phyloP scores from a whole-genome alignment of 1,139 yeast species.

The Diutina siamensis region DNA sequence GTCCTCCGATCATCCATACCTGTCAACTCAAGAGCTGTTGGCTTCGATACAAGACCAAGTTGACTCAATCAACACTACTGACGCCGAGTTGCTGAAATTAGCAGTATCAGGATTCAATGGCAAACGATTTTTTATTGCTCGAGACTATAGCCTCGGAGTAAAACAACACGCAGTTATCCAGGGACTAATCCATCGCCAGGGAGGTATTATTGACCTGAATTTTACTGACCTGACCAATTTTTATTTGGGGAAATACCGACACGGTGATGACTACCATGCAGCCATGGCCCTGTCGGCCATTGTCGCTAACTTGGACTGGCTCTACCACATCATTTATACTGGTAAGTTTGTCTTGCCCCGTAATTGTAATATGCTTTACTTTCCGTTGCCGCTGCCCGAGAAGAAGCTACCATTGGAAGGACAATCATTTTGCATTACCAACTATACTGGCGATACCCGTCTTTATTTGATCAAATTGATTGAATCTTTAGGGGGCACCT shows the following conservation, averaged over 20 bases:
- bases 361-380: conserved; percentile 17
- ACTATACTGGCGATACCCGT: conserved; percentile 79
- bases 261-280: conserved; percentile 36
- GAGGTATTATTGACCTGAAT: conserved; percentile 17
- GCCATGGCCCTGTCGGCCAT: conserved; percentile 16
- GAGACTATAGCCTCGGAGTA: conserved; percentile 25
- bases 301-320: conserved; percentile 68
- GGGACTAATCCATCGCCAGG: conserved; percentile 20
- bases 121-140: conserved; percentile 20
- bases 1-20: not conserved
- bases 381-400: conserved; percentile 63
- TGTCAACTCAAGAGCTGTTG: conserved; percentile 11
- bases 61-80: conserved; percentile 2
- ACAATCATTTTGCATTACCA: conserved; percentile 54
- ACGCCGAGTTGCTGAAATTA: not conserved
- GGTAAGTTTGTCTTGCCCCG: conserved; percentile 48
- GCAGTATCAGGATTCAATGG: conserved; percentile 10
- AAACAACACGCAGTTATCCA: conserved; percentile 17
- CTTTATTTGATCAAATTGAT: conserved; percentile 57
- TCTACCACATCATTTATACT: conserved; percentile 50
- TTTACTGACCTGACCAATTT: conserved; percentile 31
- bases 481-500: conserved; percentile 61
- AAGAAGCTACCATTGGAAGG: conserved; percentile 41
- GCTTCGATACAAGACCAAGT: conserved; percentile 9
- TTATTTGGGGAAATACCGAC: conserved; percentile 56